phyloP scores from a whole-genome alignment of 2,329 filamentous ascomycete genomes.

The Xylariaceae sp. region DNA sequence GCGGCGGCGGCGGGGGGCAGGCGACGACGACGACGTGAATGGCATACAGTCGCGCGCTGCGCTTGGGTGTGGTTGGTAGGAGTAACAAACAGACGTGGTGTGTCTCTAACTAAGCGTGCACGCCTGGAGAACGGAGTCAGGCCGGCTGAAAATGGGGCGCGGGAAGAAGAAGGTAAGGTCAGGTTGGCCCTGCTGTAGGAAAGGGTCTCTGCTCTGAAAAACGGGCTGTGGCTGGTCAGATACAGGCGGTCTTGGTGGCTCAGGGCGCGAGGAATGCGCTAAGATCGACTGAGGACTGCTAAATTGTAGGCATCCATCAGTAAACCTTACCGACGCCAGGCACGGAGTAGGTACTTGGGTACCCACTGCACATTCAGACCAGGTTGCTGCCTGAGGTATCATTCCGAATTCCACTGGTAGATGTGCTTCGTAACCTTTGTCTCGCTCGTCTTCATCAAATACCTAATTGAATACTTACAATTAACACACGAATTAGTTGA shows the following conservation, averaged over 20 bases:
- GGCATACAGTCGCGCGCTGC: not conserved
- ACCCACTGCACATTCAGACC: too few relatives aligned
- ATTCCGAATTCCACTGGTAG: too few relatives aligned
- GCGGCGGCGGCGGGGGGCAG: not conserved
- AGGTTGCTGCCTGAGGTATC: too few relatives aligned
- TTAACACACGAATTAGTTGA: too few relatives aligned
- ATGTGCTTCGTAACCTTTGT: too few relatives aligned
- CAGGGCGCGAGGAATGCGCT: conserved; percentile 11
- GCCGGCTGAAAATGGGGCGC: conserved; percentile 6
- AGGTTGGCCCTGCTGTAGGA: too few relatives aligned
- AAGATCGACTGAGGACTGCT: conserved; percentile 1
- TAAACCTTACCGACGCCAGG: not conserved
- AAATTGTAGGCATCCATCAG: not conserved
- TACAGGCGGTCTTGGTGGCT: conserved; percentile 6
- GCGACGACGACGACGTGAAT: not conserved
- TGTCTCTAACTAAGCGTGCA: not conserved
- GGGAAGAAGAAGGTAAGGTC: not conserved
- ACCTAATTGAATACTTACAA: too few relatives aligned
- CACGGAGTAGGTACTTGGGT: too few relatives aligned
- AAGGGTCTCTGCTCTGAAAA: not conserved
- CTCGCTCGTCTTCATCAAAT: too few relatives aligned
- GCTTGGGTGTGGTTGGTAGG: not conserved
- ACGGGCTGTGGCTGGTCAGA: conserved; percentile 12
- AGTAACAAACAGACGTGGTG: conserved; percentile 7
- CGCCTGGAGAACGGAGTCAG: not conserved